phyloP scores from a whole-genome alignment of 495 filamentous ascomycete genomes.

The Podospora pseudoanserina region DNA sequence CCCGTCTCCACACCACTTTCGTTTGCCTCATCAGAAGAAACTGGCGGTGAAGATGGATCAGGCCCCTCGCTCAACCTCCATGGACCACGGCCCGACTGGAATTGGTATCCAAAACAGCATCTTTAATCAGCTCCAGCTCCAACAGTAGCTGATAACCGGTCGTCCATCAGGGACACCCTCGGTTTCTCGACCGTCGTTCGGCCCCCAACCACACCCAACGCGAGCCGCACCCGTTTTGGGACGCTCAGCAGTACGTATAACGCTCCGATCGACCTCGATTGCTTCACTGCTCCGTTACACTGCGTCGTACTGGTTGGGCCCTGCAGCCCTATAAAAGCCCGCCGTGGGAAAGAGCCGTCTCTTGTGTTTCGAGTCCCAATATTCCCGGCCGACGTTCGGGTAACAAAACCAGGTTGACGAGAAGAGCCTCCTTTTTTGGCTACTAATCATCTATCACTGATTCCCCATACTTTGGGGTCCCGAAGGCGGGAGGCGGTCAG shows the following conservation, averaged over 20 bases:
- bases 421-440: background rate
- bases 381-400: background rate
- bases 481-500: slow-evolving; percentile 3
- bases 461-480: background rate
- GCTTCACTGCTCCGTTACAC: background rate
- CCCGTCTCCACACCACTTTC: slow-evolving; percentile 5
- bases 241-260: background rate
- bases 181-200: background rate
- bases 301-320: background rate
- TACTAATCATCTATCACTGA: background rate
- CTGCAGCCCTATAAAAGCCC: slow-evolving; percentile 3
- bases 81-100: background rate
- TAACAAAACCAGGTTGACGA: background rate
- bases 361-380: background rate
- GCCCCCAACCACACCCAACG: slow-evolving; percentile 9
- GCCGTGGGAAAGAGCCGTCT: background rate
- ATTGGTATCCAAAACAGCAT: background rate
- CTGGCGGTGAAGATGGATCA: slow-evolving; percentile 30
- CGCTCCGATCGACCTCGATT: background rate
- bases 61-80: background rate
- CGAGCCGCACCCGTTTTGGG: background rate
- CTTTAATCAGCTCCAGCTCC: background rate
- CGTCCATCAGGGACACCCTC: background rate
- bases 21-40: slow-evolving; percentile 20
- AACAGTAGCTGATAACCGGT: background rate